Conservation (phyloP, 2,329 filamentous ascomycete species). For the Fusarium zealandicum region DNA sequence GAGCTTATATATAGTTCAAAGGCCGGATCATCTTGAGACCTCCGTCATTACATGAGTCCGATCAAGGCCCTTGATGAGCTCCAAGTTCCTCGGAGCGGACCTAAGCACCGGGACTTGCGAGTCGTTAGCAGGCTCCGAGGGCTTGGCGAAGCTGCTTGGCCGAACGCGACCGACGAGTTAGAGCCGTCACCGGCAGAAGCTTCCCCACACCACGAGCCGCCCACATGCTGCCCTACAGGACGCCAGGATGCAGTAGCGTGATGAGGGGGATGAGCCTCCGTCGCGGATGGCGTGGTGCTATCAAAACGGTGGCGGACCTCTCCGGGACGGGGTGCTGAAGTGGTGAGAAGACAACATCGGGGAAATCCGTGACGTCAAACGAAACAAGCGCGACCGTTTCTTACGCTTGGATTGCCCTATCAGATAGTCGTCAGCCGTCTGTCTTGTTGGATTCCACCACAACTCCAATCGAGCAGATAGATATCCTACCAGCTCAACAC, state of each 20-base stretch:
- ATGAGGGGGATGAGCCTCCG: background rate
- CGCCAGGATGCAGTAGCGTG: background rate
- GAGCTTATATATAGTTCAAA: conserved; percentile 36
- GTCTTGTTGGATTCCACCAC: background rate
- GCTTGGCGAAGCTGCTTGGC: conserved; percentile 30
- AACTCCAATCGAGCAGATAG: too few relatives aligned
- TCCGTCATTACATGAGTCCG: conserved; percentile 16
- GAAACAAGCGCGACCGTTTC: background rate
- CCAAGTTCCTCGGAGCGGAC: conserved; percentile 21
- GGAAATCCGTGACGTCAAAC: conserved; percentile 31
- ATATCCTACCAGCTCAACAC: too few relatives aligned
- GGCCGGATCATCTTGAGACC: conserved; percentile 1
- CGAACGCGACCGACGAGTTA: conserved; percentile 29
- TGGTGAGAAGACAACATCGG: conserved; percentile 12
- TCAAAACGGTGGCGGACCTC: conserved; percentile 17
- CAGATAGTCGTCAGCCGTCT: background rate
- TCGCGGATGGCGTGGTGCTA: conserved; percentile 22
- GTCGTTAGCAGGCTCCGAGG: conserved; percentile 28
- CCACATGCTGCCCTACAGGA: conserved; percentile 13
- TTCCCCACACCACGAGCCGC: conserved; percentile 23
- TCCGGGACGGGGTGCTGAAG: background rate
- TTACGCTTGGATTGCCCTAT: conserved; percentile 15
- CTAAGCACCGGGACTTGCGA: conserved; percentile 15
- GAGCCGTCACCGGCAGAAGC: conserved; percentile 27
- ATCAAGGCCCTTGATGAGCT: conserved; percentile 2